Percentiles rank a stretch among this genome's conserved stretches.
Conservation (phyloP, 1,139 yeast genomes). For the Kodamaea ohmeri region DNA sequence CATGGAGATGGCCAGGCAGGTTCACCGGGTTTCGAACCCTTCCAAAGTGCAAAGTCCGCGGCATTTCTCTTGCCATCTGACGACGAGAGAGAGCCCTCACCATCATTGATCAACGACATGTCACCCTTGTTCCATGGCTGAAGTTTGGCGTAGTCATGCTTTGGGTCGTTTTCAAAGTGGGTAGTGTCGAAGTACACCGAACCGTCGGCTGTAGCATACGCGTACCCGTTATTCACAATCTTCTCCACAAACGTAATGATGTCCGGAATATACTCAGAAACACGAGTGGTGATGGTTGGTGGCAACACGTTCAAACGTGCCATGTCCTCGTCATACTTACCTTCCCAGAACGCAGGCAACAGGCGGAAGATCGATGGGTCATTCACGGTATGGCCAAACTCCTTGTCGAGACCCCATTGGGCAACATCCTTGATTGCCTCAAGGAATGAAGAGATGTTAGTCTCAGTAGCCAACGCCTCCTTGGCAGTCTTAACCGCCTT, state of each 20-base stretch:
- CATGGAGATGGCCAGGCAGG: slow-evolving; percentile 95
- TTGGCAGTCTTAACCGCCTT: slow-evolving; percentile 62
- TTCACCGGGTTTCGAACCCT: slow-evolving; percentile 94
- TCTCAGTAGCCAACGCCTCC: slow-evolving; percentile 29
- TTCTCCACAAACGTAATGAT: slow-evolving; percentile 74
- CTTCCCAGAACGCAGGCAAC: slow-evolving; percentile 89
- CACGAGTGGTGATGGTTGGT: slow-evolving; percentile 86
- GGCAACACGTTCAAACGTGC: slow-evolving; percentile 75
- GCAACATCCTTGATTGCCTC: slow-evolving; percentile 63
- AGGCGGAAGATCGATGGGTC: slow-evolving; percentile 83
- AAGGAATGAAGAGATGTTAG: slow-evolving; percentile 38
- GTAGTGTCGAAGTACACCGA: slow-evolving; percentile 93
- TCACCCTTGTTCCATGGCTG: slow-evolving; percentile 98
- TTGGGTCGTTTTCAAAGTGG: slow-evolving; percentile 66
- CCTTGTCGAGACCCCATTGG: slow-evolving; percentile 68
- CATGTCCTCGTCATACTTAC: slow-evolving; percentile 84
- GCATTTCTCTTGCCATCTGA: slow-evolving; percentile 58
- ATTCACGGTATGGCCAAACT: slow-evolving; percentile 70
- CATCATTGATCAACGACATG: slow-evolving; percentile 82
- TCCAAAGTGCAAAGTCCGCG: slow-evolving; percentile 96
- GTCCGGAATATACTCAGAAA: slow-evolving; percentile 95
- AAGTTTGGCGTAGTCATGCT: slow-evolving; percentile 87
- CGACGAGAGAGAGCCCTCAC: slow-evolving; percentile 83
- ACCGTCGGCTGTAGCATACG: slow-evolving; percentile 79
- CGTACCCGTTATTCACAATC: slow-evolving; percentile 78